Evolutionary conservation across 176 grass and related monocot species (phyloP).

Genomic region (Oryza officinalis): DNA sequence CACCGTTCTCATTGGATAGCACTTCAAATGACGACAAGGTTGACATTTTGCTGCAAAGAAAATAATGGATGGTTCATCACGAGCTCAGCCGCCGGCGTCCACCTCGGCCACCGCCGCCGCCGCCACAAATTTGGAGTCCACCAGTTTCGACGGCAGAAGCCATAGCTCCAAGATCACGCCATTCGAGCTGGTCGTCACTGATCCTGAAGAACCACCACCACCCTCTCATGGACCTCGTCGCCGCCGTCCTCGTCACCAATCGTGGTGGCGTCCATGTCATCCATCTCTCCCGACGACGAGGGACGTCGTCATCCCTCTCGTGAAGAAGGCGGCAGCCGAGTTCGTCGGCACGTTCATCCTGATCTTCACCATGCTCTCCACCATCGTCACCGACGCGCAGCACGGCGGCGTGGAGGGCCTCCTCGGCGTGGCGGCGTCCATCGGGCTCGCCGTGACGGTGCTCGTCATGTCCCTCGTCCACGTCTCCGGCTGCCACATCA

Average conservation of each 20-base stretch:
- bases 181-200: background rate
- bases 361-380: slow-evolving; percentile 54
- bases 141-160: background rate
- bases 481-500: slow-evolving; percentile 61
- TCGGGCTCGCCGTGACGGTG: slow-evolving; percentile 2
- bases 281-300: no score
- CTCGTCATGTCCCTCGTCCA: slow-evolving; percentile 59
- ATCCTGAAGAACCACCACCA: background rate
- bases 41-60: background rate
- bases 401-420: slow-evolving; percentile 11
- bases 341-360: slow-evolving; percentile 68
- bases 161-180: background rate
- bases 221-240: no score
- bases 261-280: no score
- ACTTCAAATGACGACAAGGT: no score
- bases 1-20: background rate
- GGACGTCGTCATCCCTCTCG: background rate
- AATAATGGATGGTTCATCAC: background rate
- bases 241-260: no score
- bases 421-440: slow-evolving; percentile 23
- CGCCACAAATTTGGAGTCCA: background rate
- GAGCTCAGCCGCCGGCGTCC: background rate
- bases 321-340: slow-evolving; percentile 41
- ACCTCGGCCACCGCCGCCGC: background rate
- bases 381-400: slow-evolving; percentile 49